Evolutionary conservation across 169 alveolate genomes (phyloP), one percentile per base, ranked within the genome.

Genomic region (Besnoitia besnoiti): DNA sequence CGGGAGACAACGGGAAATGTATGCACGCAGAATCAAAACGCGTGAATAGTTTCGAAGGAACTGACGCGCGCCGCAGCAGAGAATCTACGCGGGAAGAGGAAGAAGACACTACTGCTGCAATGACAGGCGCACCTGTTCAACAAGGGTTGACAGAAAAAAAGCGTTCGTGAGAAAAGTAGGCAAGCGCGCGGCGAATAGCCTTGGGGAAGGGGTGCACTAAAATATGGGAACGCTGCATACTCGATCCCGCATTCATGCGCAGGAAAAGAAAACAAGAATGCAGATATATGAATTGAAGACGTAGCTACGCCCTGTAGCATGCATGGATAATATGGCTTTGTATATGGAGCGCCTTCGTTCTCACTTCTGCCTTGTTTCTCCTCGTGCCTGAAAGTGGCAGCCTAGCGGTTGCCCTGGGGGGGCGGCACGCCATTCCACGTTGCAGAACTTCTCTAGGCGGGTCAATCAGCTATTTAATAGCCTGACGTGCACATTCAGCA

Each of bases 131-230:
- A 55, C 67, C 67, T 55, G 7, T 55, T 5, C 30, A 55, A 55
- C 67, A 55, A 55, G 67, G 33, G 24, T 55, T 10, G 12, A 55
- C 30, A 55, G 67, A 55, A 55, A 55, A 5, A 19, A 21, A 55
- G 67, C 67, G 67, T 55, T 19, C 67, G 67, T 19, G 67, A 55
- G 67, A 55, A 55, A 55, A 55, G 24, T n/a, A n/a, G 67, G 67
- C 67, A 21, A 55, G 59, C 7, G 24, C 12, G 3, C 5, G 67
- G 30, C 4, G 24, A 55, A 55, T 21, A 55, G 67, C 67, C 67
- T n/a, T 55, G 67, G n/a, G n/a, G n/a, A n/a, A n/a, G n/a, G n/a
- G n/a, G 67, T 55, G 67, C 67, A 55, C 67, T 55, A 55, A 55
- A 55, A 55, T n/a, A 16, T 55, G 67, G 67, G 67, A 55, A n/a